These are phyloP conservation scores for Piromyces finnis DNA, from an alignment of 192 early-diverging fungal species.

Conservation along the genomic window DNA sequence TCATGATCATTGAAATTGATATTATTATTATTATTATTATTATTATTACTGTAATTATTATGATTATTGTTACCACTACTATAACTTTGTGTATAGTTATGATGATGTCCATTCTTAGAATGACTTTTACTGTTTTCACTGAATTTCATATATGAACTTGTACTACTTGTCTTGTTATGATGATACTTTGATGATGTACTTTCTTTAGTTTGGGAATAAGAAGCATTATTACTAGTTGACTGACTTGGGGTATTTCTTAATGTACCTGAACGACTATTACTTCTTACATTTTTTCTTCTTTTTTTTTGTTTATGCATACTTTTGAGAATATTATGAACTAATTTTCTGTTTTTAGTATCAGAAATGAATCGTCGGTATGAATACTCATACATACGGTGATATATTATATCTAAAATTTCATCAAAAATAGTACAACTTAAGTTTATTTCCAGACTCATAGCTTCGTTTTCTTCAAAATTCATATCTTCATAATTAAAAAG, in stretches of 20 bases:
- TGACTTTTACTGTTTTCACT: background rate
- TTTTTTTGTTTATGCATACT: background rate
- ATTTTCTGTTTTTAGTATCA: background rate
- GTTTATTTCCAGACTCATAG: background rate
- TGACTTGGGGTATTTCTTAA: background rate
- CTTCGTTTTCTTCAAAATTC: background rate
- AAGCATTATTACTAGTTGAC: background rate
- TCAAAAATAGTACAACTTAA: background rate
- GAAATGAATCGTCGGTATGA: background rate
- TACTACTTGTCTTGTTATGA: background rate
- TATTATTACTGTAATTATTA: too few species aligned
- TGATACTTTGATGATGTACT: background rate
- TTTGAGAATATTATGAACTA: background rate
- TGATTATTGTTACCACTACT: too few species aligned
- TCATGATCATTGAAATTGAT: too few species aligned
- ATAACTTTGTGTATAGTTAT: too few species aligned
- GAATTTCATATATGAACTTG: background rate
- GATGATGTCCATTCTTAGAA: too few species aligned
- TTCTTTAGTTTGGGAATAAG: background rate
- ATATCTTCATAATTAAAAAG: background rate
- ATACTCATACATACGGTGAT: background rate
- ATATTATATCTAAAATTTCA: background rate
- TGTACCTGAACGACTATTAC: background rate
- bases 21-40: too few species aligned
- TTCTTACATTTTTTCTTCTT: background rate